These are phyloP conservation scores for Ceratocystis eucalypticola DNA, from an alignment of 2,329 filamentous ascomycete species.

Conservation along the genomic window DNA sequence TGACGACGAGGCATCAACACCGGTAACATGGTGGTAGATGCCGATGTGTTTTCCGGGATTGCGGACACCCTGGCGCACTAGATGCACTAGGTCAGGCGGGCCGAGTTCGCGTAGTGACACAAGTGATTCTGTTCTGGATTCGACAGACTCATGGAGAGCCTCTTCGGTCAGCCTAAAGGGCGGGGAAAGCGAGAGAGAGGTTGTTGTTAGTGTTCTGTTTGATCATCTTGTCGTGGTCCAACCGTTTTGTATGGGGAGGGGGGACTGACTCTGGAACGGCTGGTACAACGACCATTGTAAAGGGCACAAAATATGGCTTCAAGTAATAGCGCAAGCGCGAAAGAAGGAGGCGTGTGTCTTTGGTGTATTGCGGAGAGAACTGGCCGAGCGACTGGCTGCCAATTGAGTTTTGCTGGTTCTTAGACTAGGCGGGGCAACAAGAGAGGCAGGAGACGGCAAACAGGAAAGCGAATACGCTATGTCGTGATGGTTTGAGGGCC, in stretches of 20 bases:
- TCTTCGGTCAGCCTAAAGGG: slow-evolving; percentile 74
- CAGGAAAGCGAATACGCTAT: too few relatives aligned
- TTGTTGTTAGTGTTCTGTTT: slow-evolving; percentile 17
- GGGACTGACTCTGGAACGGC: slow-evolving; percentile 55
- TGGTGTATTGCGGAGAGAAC: background rate
- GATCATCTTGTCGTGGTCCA: too few relatives aligned
- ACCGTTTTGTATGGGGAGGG: slow-evolving; percentile 6
- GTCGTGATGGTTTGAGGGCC: too few relatives aligned
- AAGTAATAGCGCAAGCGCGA: background rate
- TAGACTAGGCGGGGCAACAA: background rate
- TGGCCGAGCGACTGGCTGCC: too few relatives aligned
- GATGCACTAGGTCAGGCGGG: slow-evolving; percentile 87
- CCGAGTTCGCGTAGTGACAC: slow-evolving; percentile 79
- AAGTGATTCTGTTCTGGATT: slow-evolving; percentile 81
- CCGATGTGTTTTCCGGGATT: slow-evolving; percentile 56
- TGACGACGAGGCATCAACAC: slow-evolving; percentile 92
- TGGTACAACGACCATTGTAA: slow-evolving; percentile 57
- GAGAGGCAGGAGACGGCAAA: background rate
- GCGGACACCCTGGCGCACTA: slow-evolving; percentile 60
- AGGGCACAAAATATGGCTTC: slow-evolving; percentile 17
- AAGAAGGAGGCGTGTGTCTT: background rate
- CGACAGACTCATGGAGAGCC: slow-evolving; percentile 78
- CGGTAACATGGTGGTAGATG: slow-evolving; percentile 95
- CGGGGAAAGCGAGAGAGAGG: slow-evolving; percentile 3
- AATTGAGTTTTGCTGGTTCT: background rate